Evolutionary conservation across 345 rosid species (phyloP), one percentile per base, ranked within the genome.

Genomic region (Moringa oleifera): DNA sequence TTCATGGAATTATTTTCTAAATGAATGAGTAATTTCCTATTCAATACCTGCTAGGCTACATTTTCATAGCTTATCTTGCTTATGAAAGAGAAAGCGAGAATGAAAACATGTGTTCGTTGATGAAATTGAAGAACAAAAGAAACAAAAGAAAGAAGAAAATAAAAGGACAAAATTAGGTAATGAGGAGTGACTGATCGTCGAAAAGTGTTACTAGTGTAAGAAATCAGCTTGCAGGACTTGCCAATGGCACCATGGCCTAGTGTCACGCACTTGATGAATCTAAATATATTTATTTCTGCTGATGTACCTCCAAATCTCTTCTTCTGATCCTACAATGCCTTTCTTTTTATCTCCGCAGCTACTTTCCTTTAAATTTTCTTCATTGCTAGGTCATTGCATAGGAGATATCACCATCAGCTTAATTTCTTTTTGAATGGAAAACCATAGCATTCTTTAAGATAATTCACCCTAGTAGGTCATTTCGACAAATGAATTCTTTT

Each of bases 11-110:
- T 19, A 57, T 13, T 18, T 12, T 64, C 53, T 50, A 28, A 36
- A 28, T 17, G 69, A 18, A 46, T 18, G 21, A 56, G 45, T 18
- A 20, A 57, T 57, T 31, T 49, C 28, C 37, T 18, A 19, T 20
- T 55, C 17, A 9, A 52, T 65, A 88, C 98, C 97, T 93, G 90
- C 75, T 93, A 88, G 55, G 98, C 83, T 49, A 90, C 85, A 51
- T 90, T 93, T 75, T 93, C 98, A 63, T 93, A 93, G 76, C 98
- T 93, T 71, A 97, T 97, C 79, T 93, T 93, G 90, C 98, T 93
- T 66, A 93, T 93, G 25, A 93, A 83, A 71, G 98, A 93, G 78
- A 93, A 93, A 7, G 94, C 97, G 70, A 92, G 93, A 68, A 92
- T 87, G 67, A 92, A 92, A 57, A 92, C 96, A 76, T 92, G 95